Evolutionary conservation across 2,329 filamentous ascomycete species (phyloP).

Genomic region (Sarocladium brachiariae): DNA sequence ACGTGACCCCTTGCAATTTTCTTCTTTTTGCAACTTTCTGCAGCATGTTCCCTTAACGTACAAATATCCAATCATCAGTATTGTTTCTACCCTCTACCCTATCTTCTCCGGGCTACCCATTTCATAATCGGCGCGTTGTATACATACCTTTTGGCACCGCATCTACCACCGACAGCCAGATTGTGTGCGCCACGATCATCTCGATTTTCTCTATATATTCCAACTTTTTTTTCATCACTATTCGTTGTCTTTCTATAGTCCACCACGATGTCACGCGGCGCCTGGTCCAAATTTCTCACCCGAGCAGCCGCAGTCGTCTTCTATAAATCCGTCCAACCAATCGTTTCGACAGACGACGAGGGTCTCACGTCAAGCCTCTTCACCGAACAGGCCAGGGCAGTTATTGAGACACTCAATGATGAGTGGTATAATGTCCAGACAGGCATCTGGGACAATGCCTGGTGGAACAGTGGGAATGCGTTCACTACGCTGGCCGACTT

Average conservation of each 20-base stretch:
- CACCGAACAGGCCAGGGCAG: conserved; percentile 22
- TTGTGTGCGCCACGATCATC: too few species aligned
- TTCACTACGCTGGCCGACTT: conserved; percentile 57
- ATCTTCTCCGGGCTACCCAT: too few species aligned
- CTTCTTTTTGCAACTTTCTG: not conserved
- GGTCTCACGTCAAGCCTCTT: conserved; percentile 19
- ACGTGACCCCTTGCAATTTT: not conserved
- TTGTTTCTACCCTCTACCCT: too few species aligned
- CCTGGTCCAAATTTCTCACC: conserved; percentile 2
- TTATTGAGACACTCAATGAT: conserved; percentile 40
- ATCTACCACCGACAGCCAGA: too few species aligned
- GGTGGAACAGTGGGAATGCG: conserved; percentile 69
- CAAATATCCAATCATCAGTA: too few species aligned
- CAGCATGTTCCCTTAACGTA: not conserved
- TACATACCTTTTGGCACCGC: too few species aligned
- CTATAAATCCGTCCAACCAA: not conserved
- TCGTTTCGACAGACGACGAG: conserved; percentile 14
- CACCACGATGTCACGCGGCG: conserved; percentile 4
- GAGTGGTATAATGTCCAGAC: conserved; percentile 52
- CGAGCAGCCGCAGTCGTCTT: not conserved
- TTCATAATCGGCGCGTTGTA: too few species aligned
- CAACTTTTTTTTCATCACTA: not conserved
- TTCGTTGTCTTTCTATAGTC: not conserved
- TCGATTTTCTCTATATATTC: too few species aligned
- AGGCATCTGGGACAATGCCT: conserved; percentile 59